These are phyloP conservation scores for Sphagnum tenellum DNA, from an alignment of 225 moss, liverwort and hornwort genomes.

Conservation along the genomic window DNA sequence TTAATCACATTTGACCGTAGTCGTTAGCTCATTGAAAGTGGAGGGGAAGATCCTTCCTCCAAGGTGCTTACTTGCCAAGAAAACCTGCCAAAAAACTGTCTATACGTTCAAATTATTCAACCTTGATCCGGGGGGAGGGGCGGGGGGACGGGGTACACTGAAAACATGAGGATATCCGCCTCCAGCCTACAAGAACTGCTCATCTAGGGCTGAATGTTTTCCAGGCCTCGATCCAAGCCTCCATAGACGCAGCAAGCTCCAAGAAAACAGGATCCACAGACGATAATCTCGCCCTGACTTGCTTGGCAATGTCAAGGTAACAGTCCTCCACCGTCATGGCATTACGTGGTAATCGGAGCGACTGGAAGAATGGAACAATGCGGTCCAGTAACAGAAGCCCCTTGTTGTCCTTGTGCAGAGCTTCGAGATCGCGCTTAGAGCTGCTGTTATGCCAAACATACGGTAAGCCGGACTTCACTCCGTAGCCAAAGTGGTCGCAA, in stretches of 20 bases:
- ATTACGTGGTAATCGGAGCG: slow-evolving; percentile 27
- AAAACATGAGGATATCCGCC: too few relatives aligned
- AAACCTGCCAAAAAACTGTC: too few relatives aligned
- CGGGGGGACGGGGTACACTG: too few relatives aligned
- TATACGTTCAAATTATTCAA: too few relatives aligned
- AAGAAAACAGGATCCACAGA: slow-evolving; percentile 29
- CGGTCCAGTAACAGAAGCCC: slow-evolving; percentile 11
- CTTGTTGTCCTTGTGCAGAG: background rate
- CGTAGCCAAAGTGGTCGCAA: slow-evolving; percentile 33
- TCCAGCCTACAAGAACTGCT: background rate
- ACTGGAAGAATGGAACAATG: slow-evolving; percentile 35
- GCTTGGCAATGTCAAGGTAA: slow-evolving; percentile 45
- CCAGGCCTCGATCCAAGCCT: slow-evolving; percentile 50
- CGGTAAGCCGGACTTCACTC: slow-evolving; percentile 48
- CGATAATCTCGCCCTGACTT: slow-evolving; percentile 17
- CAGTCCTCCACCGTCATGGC: slow-evolving; percentile 30
- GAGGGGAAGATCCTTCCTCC: too few relatives aligned
- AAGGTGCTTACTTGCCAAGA: too few relatives aligned
- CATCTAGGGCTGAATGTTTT: slow-evolving; percentile 16
- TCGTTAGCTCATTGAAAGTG: too few relatives aligned
- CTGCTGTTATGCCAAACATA: slow-evolving; percentile 29
- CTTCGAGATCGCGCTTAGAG: slow-evolving; percentile 4
- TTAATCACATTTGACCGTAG: too few relatives aligned
- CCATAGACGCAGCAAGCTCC: slow-evolving; percentile 36
- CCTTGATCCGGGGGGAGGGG: too few relatives aligned